Conservation (phyloP, 2,329 filamentous ascomycete genomes). For the Aspergillus aculeatinus region DNA sequence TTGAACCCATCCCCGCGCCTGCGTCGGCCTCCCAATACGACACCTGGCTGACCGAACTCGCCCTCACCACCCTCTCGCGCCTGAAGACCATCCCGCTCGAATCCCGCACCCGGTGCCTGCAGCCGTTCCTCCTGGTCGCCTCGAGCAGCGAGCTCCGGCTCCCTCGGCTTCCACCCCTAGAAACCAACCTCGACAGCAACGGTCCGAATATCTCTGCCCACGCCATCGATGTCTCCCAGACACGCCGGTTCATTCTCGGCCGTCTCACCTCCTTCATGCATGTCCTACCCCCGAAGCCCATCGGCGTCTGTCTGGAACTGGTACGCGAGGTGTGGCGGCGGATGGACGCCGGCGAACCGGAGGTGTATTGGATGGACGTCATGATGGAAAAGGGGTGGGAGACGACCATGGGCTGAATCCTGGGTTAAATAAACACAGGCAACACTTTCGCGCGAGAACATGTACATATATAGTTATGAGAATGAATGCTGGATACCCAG, state of each 20-base stretch:
- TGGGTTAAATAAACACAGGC: no score
- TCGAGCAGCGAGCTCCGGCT: constrained; percentile 53
- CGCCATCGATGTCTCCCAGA: constrained; percentile 49
- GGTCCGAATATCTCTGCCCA: constrained; percentile 34
- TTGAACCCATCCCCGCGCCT: constrained; percentile 16
- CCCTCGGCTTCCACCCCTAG: constrained; percentile 28
- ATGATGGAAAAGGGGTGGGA: constrained; percentile 59
- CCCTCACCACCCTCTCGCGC: constrained; percentile 51
- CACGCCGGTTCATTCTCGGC: constrained; percentile 51
- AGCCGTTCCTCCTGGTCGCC: constrained; percentile 54
- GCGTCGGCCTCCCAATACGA: constrained; percentile 24
- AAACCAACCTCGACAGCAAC: constrained; percentile 4
- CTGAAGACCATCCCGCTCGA: constrained; percentile 52
- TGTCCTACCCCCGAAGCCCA: constrained; percentile 53
- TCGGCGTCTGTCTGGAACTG: constrained; percentile 50
- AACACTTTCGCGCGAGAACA: background rate
- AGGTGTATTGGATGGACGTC: constrained; percentile 57
- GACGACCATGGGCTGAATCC: constrained; percentile 51
- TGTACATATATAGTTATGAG: background rate
- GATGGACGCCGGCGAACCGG: constrained; percentile 48
- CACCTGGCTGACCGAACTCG: constrained; percentile 52
- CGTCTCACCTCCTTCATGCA: constrained; percentile 48
- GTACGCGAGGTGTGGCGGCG: constrained; percentile 55
- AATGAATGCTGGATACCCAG: background rate
- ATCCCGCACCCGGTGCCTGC: constrained; percentile 55